Base-by-base conservation (phyloP, 306 rosid species). In the Glycine soja region DNA sequence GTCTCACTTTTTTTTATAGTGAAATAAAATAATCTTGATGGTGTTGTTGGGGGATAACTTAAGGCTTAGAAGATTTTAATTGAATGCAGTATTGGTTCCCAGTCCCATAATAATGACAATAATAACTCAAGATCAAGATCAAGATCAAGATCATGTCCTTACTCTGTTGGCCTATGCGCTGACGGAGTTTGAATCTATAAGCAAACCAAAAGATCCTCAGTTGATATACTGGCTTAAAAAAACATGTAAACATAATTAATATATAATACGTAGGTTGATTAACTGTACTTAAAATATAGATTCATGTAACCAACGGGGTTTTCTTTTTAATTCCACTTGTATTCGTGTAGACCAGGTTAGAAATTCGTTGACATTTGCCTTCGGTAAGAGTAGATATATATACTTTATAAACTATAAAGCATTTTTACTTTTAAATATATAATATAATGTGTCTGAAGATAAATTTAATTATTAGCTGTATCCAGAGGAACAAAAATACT, bases 151-250 rank as follows among this genome's bases (percentile, higher is more conserved):
- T 72, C 63, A 58, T 5, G 32, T 72, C 50, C 38, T 11, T 62
- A 58, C 80, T 76, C 46, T 54, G 63, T 18, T 70, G 34, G 45
- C 70, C 14, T 50, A 63, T 83, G 80, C 42, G 42, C 52, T 62
- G 42, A 63, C 53, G 16, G 32, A 80, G 70, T 59, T 80, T 85
- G 85, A 81, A 85, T 85, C 82, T 76, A 54, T 63, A 76, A 86
- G 86, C 81, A 80, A 86, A 77, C 45, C 70, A 13, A 36, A 7
- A 24, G 83, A 76, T 16, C 51, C 16, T 47, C 40, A 53, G 53
- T 34, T 81, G 85, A 57, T 2, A 24, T 24, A 24, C 30, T 24
- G 30, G 30, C 2, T 24, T 24, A 24, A 1, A 24, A 24, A 24
- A 24, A 24, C 66, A 46, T 2, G 19, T 14, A 7, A 73, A 24